Conservation (phyloP, 192 early-diverging fungal genomes). For the Podila epicladia region DNA sequence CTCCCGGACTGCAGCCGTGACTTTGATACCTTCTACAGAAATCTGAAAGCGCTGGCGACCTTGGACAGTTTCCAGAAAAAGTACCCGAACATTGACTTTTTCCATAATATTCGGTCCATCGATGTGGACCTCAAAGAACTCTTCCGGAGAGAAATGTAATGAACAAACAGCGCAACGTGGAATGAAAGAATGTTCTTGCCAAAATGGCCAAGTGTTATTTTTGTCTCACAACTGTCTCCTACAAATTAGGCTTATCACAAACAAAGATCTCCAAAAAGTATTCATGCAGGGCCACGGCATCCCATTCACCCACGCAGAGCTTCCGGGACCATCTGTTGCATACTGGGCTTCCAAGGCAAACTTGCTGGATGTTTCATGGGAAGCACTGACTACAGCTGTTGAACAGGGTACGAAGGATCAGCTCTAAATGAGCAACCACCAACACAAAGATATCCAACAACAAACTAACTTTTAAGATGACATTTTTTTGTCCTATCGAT, state of each 20-base stretch:
- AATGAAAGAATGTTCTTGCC: too few species aligned
- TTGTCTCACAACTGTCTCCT: not conserved
- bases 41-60: slow-evolving; percentile 38
- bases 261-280: slow-evolving; percentile 22
- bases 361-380: slow-evolving; percentile 45
- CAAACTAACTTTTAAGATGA: not conserved
- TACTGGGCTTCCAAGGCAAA: slow-evolving; percentile 47
- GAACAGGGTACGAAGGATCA: slow-evolving; percentile 36
- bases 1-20: slow-evolving; percentile 43
- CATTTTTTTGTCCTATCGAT: not conserved
- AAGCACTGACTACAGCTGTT: slow-evolving; percentile 14
- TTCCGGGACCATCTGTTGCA: slow-evolving; percentile 45
- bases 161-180: not conserved
- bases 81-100: slow-evolving; percentile 49
- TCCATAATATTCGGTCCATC: slow-evolving; percentile 45
- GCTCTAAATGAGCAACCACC: too few species aligned
- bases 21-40: slow-evolving; percentile 41
- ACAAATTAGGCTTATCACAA: slow-evolving; percentile 15
- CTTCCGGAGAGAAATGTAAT: slow-evolving; percentile 49
- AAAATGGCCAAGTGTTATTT: too few species aligned
- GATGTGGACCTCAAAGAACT: slow-evolving; percentile 45
- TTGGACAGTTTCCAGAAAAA: slow-evolving; percentile 48
- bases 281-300: slow-evolving; percentile 47
- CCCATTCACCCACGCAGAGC: slow-evolving; percentile 40
- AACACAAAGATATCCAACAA: not conserved